Evolutionary conservation across 371 early-diverging fungal genomes (phyloP).

Genomic region (Mucor saturninus): DNA sequence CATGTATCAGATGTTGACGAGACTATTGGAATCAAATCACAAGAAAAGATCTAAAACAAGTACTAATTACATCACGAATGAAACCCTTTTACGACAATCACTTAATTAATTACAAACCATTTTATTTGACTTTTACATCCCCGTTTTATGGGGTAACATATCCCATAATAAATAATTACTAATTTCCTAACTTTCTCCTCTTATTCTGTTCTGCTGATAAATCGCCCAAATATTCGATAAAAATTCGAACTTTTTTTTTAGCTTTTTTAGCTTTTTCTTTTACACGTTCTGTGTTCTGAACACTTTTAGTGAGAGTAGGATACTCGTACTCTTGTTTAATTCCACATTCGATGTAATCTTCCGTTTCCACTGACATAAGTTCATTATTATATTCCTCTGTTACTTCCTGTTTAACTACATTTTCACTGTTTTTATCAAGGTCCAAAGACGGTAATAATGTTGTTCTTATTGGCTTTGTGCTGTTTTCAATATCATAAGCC

Average conservation of each 20-base stretch:
- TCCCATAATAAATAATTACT: not conserved
- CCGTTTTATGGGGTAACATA: not conserved
- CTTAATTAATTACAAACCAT: not conserved
- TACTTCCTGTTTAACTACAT: too few relatives aligned
- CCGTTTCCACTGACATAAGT: not conserved
- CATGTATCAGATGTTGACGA: slow-evolving; percentile 4
- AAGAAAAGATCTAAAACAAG: not conserved
- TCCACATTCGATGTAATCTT: not conserved
- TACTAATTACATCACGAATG: not conserved
- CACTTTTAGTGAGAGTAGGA: not conserved
- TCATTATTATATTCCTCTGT: not conserved
- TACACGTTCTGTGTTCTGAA: not conserved
- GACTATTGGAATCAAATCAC: not conserved
- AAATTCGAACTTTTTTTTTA: not conserved
- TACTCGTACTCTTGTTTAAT: slow-evolving; percentile 5
- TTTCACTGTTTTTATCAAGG: too few relatives aligned
- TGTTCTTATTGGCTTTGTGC: not conserved
- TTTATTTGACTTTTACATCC: not conserved
- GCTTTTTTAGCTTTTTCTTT: not conserved
- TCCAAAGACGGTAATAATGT: not conserved
- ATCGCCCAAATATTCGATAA: slow-evolving; percentile 12
- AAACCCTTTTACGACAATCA: not conserved
- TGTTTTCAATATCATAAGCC: slow-evolving; percentile 9
- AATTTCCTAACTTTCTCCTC: not conserved
- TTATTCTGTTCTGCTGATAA: not conserved